Conservation (phyloP, 495 filamentous ascomycete species). For the Neurospora intermedia region DNA sequence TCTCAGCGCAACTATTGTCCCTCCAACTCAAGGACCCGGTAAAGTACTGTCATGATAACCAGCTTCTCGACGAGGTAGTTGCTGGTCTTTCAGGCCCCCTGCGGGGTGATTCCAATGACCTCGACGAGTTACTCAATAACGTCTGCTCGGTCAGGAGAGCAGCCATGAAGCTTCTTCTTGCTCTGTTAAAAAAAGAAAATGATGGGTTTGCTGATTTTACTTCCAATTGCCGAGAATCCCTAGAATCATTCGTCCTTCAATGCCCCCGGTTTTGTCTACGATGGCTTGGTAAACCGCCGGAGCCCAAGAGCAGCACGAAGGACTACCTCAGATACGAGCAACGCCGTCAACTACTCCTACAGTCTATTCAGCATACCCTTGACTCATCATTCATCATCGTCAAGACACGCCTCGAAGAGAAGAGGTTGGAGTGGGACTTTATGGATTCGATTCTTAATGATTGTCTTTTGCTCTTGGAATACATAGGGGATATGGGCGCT, state of each 20-base stretch:
- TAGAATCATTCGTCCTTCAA: constrained; percentile 38
- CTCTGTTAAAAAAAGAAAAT: constrained; percentile 8
- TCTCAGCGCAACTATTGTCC: constrained; percentile 33
- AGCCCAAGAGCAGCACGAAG: constrained; percentile 31
- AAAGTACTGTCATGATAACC: constrained; percentile 24
- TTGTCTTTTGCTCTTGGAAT: constrained; percentile 38
- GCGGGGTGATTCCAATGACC: constrained; percentile 49
- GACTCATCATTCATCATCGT: constrained; percentile 46
- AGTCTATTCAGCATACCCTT: constrained; percentile 35
- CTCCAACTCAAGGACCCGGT: constrained; percentile 30
- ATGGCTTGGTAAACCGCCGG: constrained; percentile 45
- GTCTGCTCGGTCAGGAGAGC: constrained; percentile 53
- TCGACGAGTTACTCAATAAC: constrained; percentile 61
- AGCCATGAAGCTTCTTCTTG: constrained; percentile 41
- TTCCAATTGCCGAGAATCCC: constrained; percentile 12
- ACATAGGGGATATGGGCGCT: constrained; percentile 27
- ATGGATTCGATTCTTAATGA: constrained; percentile 46
- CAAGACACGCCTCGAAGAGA: constrained; percentile 32
- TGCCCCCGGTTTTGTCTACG: constrained; percentile 41
- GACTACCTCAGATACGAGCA: constrained; percentile 44
- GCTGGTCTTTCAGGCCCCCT: constrained; percentile 46
- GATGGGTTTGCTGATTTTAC: background rate
- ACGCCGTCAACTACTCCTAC: constrained; percentile 38
- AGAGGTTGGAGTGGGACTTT: constrained; percentile 33
- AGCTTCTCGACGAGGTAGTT: constrained; percentile 36